Evolutionary conservation across 2,329 filamentous ascomycete species (phyloP).

Genomic region (Colletotrichum eremochloae): DNA sequence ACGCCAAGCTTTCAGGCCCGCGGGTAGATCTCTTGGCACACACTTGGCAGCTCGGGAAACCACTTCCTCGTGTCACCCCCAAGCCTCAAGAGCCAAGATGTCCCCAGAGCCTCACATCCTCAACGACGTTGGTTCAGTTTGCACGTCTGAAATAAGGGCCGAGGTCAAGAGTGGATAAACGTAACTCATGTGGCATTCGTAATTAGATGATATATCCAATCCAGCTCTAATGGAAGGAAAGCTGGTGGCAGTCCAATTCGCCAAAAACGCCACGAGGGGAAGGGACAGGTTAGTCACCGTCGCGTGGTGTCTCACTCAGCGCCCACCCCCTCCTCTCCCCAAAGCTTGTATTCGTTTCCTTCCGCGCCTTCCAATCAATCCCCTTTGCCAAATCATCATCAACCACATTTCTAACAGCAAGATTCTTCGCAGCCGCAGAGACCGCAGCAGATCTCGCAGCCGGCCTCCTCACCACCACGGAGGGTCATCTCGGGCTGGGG

Average conservation of each 20-base stretch:
- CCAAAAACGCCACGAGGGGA: slow-evolving; percentile 31
- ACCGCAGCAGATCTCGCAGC: slow-evolving; percentile 61
- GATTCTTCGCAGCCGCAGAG: slow-evolving; percentile 59
- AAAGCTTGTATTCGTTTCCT: slow-evolving; percentile 1
- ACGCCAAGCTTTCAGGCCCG: slow-evolving; percentile 33
- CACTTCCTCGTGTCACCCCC: slow-evolving; percentile 1
- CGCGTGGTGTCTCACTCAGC: slow-evolving; percentile 4
- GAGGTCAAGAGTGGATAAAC: neutral
- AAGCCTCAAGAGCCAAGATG: neutral
- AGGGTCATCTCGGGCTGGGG: slow-evolving; percentile 58
- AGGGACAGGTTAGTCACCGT: neutral
- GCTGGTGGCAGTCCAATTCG: slow-evolving; percentile 15
- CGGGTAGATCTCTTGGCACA: slow-evolving; percentile 39
- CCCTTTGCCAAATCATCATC: neutral
- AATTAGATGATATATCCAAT: neutral
- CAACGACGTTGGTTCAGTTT: neutral
- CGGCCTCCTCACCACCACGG: slow-evolving; percentile 60
- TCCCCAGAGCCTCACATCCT: neutral
- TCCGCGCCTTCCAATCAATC: neutral
- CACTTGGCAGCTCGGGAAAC: slow-evolving; percentile 34
- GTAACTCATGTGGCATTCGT: neutral
- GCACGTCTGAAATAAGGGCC: fast-evolving
- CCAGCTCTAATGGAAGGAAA: neutral
- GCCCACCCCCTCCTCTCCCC: neutral
- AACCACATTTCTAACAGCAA: slow-evolving; percentile 53